A percentile compares a stretch with the other conserved stretches of the same genome.
phyloP scores from a whole-genome alignment of 108 stramenopile genomes.

The Nitzschia palea region DNA sequence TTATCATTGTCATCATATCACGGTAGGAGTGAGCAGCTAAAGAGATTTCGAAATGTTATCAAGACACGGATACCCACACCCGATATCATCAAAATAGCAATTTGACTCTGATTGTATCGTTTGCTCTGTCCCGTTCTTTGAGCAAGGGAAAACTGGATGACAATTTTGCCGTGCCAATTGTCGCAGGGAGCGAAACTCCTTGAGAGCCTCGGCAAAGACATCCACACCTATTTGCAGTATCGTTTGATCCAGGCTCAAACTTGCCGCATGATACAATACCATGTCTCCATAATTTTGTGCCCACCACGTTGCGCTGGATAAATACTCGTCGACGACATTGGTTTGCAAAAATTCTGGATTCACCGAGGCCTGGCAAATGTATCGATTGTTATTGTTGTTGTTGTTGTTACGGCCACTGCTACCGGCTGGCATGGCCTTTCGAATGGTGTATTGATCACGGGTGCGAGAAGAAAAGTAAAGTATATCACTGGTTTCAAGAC shows the following conservation, averaged over 20 bases:
- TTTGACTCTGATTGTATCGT: not conserved
- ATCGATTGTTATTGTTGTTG: too few relatives aligned
- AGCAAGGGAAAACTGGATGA: constrained; percentile 20
- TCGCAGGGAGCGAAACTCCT: constrained; percentile 2
- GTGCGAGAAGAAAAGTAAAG: constrained; percentile 5
- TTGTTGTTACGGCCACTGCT: too few relatives aligned
- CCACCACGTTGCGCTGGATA: constrained; percentile 9
- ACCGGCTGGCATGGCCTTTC: not conserved
- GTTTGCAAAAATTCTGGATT: not conserved
- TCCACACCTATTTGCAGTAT: constrained; percentile 29
- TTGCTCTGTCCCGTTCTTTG: constrained; percentile 22
- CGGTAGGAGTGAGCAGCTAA: too few relatives aligned
- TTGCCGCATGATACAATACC: constrained; percentile 30
- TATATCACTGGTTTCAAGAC: constrained; percentile 29
- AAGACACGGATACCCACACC: constrained; percentile 15
- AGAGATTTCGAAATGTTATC: too few relatives aligned
- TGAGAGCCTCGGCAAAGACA: constrained; percentile 18
- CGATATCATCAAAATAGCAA: constrained; percentile 7
- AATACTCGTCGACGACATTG: not conserved
- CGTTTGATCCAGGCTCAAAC: constrained; percentile 28
- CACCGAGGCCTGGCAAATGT: not conserved
- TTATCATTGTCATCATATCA: too few relatives aligned
- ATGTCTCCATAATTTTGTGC: constrained; percentile 34
- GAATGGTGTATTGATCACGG: not conserved
- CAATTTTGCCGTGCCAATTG: constrained; percentile 10